Evolutionary conservation across 1,284 basidiomycete species (phyloP), one percentile per base, ranked within the genome.

Genomic region (Cerioporus squamosus): DNA sequence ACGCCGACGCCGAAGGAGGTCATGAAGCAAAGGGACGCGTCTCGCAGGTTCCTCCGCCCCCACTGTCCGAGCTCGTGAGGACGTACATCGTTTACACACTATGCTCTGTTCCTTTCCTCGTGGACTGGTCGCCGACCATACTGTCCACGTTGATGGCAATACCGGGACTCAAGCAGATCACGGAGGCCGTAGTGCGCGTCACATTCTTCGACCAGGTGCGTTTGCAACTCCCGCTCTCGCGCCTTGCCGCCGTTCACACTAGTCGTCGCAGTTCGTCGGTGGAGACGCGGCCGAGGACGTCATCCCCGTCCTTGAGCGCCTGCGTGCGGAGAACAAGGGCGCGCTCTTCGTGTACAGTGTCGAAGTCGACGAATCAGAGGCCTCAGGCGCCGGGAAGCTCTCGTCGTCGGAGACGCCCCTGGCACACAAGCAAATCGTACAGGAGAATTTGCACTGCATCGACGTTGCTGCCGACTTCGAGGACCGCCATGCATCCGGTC

Each of bases 181-280:
- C 90, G 2, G 88, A 94, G 70, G 80, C 79, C 3, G 70, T 93
- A 59, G 88, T 97, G 7, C 81, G 93, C 47, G 75, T 81, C 24
- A 97, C 95, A 2, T 97, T 97, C 78, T 97, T 96, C 70, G 80
- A 84, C 51, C 92, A 94, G 74, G 90, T 89, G 63, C 29, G 81
- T 70, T 5, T 3, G 7, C 0, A 36, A 17, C 15, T 36, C 15
- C 10, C 33, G 33, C 33, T 17, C 33, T 17, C 33, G 10, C 5
- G 15, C 29, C 20, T 17, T 39, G 22, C 50, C 38, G 14, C 26
- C 8, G 15, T 17, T 36, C 26, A 49, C 8, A 40, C 33, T 79
- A 80, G 60, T 68, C 29, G 10, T 29, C 10, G 14, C 70, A 94
- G 86, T 97, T 97, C 68, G 94, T 96, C 5, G 93, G 94, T 1